A percentile compares a stretch with the other conserved stretches of the same genome.
phyloP scores from a whole-genome alignment of 176 grass and related monocot genomes.

The Rhynchospora pubera region DNA sequence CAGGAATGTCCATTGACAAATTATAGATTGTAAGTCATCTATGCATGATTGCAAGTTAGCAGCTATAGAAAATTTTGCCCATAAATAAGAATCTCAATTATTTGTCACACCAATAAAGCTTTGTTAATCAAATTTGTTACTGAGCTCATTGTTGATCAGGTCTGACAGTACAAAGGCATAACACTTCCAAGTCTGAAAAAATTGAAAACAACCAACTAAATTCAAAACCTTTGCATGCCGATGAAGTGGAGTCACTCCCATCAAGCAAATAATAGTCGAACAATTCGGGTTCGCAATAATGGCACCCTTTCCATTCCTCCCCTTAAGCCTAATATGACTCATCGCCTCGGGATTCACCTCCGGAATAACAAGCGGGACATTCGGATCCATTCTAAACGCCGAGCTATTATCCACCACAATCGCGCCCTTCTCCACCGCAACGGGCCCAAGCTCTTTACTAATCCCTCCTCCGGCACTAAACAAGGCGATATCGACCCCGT shows the following conservation, averaged over 20 bases:
- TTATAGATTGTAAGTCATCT: not conserved
- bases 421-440: slow-evolving; percentile 55
- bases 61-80: not conserved
- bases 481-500: slow-evolving; percentile 74
- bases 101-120: not conserved
- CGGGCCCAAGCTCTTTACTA: slow-evolving; percentile 43
- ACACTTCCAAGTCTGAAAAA: not conserved
- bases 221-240: slow-evolving; percentile 56
- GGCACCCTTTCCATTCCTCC: slow-evolving; percentile 57
- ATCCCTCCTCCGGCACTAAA: slow-evolving; percentile 87
- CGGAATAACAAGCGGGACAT: slow-evolving; percentile 79
- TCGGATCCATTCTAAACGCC: slow-evolving; percentile 80
- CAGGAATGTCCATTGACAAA: not conserved
- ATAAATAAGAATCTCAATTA: not conserved
- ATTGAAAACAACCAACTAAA: not conserved
- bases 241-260: slow-evolving; percentile 94
- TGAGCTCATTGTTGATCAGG: not conserved
- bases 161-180: not conserved
- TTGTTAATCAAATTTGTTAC: not conserved
- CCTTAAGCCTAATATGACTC: slow-evolving; percentile 43
- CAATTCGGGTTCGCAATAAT: slow-evolving; percentile 95
- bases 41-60: not conserved
- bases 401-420: slow-evolving; percentile 97
- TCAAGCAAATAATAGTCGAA: slow-evolving; percentile 92
- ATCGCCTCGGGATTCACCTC: slow-evolving; percentile 97